Percentiles rank a stretch among this genome's conserved stretches.
phyloP scores from a whole-genome alignment of 768 basidiomycete genomes.

The Lactarius sanguifluus region DNA sequence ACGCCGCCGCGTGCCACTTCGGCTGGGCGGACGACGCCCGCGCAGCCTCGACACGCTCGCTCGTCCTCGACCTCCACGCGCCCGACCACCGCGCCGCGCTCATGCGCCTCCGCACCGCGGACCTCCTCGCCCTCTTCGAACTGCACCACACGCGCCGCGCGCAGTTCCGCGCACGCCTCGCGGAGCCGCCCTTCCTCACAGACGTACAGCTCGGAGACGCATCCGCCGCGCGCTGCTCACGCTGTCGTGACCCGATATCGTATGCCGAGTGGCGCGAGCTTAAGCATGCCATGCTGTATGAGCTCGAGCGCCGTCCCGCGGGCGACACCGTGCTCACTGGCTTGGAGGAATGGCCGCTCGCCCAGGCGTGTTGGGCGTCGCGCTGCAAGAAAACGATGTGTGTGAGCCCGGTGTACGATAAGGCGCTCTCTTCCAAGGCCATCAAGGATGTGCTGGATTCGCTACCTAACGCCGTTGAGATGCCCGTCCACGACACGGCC shows the following conservation, averaged over 20 bases:
- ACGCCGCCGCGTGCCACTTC: constrained; percentile 54
- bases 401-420: constrained; percentile 54
- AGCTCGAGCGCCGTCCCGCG: constrained; percentile 58
- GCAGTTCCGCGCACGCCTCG: constrained; percentile 47
- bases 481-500: constrained; percentile 15
- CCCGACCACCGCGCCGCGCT: constrained; percentile 47
- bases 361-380: constrained; percentile 61
- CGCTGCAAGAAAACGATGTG: constrained; percentile 50
- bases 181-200: constrained; percentile 52
- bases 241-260: constrained; percentile 50
- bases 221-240: constrained; percentile 51
- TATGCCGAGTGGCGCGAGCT: constrained; percentile 67
- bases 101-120: constrained; percentile 47
- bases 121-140: constrained; percentile 54
- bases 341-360: constrained; percentile 54
- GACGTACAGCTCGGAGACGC: constrained; percentile 41
- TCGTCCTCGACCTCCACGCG: constrained; percentile 53
- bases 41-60: constrained; percentile 53
- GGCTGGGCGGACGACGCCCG: constrained; percentile 59
- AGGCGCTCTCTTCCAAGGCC: constrained; percentile 51
- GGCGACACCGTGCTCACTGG: constrained; percentile 60
- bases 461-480: constrained; percentile 43
- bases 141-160: constrained; percentile 56
- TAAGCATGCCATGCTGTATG: constrained; percentile 53
- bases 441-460: constrained; percentile 55